Percentiles rank a stretch among this genome's conserved stretches.
These are phyloP conservation scores for Aspergillus funiculosus DNA, from an alignment of 495 filamentous ascomycete species.

Conservation along the genomic window DNA sequence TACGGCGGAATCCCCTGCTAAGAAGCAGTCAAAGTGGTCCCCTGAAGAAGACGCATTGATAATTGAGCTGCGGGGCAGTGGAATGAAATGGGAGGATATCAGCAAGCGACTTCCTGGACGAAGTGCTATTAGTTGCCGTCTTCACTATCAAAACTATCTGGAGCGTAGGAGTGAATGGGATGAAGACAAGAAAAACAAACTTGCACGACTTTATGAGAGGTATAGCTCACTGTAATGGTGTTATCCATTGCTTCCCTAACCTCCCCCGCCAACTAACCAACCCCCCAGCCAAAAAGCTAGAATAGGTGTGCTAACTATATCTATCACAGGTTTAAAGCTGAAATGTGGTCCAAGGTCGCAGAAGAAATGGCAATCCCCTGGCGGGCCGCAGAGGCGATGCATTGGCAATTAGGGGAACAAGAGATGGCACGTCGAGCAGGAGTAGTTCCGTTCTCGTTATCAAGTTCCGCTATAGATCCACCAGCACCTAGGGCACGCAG, in stretches of 20 bases:
- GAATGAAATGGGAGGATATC: conserved; percentile 99
- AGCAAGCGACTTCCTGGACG: conserved; percentile 82
- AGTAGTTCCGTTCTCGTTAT: conserved; percentile 70
- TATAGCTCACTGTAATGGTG: no score
- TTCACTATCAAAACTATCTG: conserved; percentile 97
- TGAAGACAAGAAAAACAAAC: conserved; percentile 94
- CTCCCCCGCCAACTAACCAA: no score
- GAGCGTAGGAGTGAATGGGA: conserved; percentile 90
- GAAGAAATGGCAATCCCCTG: conserved; percentile 96
- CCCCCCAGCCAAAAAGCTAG: no score
- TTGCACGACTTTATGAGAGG: conserved; percentile 93
- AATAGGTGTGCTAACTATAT: conserved; percentile 14
- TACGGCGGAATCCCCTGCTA: conserved; percentile 67
- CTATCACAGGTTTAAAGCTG: conserved; percentile 73
- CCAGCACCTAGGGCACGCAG: conserved; percentile 41
- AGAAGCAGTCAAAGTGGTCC: conserved; percentile 96
- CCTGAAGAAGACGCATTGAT: conserved; percentile 84
- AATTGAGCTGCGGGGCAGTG: conserved; percentile 77
- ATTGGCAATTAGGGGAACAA: conserved; percentile 90
- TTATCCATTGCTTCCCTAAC: no score
- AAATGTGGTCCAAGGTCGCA: conserved; percentile 94
- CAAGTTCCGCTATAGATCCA: conserved; percentile 53
- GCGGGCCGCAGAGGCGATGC: conserved; percentile 94
- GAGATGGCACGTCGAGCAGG: conserved; percentile 92
- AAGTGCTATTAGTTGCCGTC: conserved; percentile 84